These are phyloP conservation scores for Aureobasidium sp. DNA, from an alignment of 2,329 filamentous ascomycete genomes.

Conservation along the genomic window DNA sequence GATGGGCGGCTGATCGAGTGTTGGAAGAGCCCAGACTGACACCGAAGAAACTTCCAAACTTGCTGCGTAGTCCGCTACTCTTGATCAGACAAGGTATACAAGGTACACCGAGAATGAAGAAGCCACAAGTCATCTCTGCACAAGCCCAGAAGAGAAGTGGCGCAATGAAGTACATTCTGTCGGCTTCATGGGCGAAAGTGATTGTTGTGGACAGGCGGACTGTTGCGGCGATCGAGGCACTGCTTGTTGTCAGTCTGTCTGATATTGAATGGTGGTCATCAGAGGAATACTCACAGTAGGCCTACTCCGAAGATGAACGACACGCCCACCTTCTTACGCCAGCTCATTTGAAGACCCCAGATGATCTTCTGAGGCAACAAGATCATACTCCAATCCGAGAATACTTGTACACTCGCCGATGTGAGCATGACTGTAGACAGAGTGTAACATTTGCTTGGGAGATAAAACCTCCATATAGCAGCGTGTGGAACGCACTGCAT, in stretches of 20 bases:
- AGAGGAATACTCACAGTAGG: not conserved
- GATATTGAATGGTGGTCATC: not conserved
- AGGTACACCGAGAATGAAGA: not conserved
- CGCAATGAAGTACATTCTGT: not conserved
- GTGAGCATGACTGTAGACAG: not conserved
- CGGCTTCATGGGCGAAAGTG: not conserved
- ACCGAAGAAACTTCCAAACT: not conserved
- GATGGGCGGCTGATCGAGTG: not conserved
- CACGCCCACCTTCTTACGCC: not conserved
- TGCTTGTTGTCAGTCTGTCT: not conserved
- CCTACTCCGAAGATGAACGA: not conserved
- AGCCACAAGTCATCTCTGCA: slow-evolving; percentile 1
- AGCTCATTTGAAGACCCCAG: not conserved
- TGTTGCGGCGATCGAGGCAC: not conserved
- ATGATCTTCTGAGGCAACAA: not conserved
- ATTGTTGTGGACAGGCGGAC: not conserved
- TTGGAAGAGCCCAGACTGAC: not conserved
- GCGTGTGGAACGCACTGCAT: not conserved
- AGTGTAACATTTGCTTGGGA: not conserved
- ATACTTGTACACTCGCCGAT: not conserved
- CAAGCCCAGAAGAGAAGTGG: slow-evolving; percentile 4
- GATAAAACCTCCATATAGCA: slow-evolving; percentile 1
- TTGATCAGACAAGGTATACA: not conserved
- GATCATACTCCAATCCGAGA: not conserved
- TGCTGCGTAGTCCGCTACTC: not conserved